Evolutionary conservation across 495 filamentous ascomycete genomes (phyloP), one percentile per base, ranked within the genome.

Genomic region (Clohesyomyces aquaticus): DNA sequence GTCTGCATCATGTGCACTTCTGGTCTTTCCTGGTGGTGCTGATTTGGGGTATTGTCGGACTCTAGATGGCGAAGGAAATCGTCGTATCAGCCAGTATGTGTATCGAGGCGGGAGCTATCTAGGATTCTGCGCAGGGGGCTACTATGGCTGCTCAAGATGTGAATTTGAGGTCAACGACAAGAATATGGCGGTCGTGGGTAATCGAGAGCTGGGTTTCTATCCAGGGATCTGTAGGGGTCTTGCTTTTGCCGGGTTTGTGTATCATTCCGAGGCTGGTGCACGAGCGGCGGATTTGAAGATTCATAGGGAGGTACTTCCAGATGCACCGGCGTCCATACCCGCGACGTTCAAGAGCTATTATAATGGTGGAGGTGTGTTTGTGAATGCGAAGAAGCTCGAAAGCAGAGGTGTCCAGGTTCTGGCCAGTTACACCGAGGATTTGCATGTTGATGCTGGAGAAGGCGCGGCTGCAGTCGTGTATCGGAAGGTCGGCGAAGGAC

Each of bases 341-440:
- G 80, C 85, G 1, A 77, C 75, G 0, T 92, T 97, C 67, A 78
- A 79, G 46, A 87, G 84, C 11, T 98, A 98, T 71, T 96, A 93
- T 73, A 98, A 98, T 74, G 94, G 94, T 2, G 94, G 94, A 1
- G 93, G 95, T 10, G 86, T 95, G n/a, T 98, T 96, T 79, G 88
- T 95, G 10, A 87, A 94, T 77, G 88, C 90, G 18, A 80, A 81
- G 1, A 79, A 81, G 48, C 80, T 82, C 56, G 77, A 78, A 32
- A 82, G 85, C 42, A 73, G 79, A 65, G 87, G 86, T 1, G 84
- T 96, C 10, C 86, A 97, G 73, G 81, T 96, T 6, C 77, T 98
- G 22, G 93, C 94, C 14, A 88, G 82, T 64, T 98, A 92, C 72
- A 83, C 80, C 0, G 87, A 89, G 48, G 78, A 87, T 6, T 73